Evolutionary conservation across 1,139 yeast species (phyloP), one percentile per base, ranked within the genome.

Genomic region (Komagataea norvegica): DNA sequence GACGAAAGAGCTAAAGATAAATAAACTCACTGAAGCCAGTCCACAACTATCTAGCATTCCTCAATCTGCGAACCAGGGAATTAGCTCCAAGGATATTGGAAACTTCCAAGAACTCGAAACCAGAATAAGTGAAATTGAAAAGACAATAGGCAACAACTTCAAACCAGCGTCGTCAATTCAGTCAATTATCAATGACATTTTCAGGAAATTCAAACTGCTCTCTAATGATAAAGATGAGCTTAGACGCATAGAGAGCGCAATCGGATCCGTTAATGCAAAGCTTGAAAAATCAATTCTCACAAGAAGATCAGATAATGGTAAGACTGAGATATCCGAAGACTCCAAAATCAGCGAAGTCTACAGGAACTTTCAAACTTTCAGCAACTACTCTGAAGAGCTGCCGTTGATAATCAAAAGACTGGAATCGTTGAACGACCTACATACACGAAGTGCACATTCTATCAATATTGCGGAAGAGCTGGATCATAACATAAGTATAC

Each of bases 361-460:
- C 42, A 49, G 45, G 3, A 59, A 53, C 11, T 53, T 75, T 19
- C 65, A 64, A 1, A 57, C 59, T 1, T 56, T 74, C n/a, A 66
- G 65, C 25, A 49, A 48, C 2, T 56, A 67, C 26, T 59, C 58
- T 14, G 45, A 52, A 7, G 46, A 57, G 2, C 55, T 75, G 1
- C 80, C 81, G 0, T 50, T 57, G 4, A 38, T 76, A 2, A 38
- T 72, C 3, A 49, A 57, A 11, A 55, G 85, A 28, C 56, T 78
- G 23, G 65, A 68, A 41, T 56, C 71, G 1, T 57, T 77, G 33
- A 65, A 68, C 41, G 55, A 52, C 0, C 59, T 75, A 2, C 82
- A 77, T 49, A 48, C 64, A 6, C 71, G 67, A 27, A 69, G 80
- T 28, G 66, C 70, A 35, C 78, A 74, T 42, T 77, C 84, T 2